A percentile compares a stretch with the other conserved stretches of the same genome.
Evolutionary conservation across 148 eudicot species (phyloP).

Genomic region (Dysphania ambrosioides): DNA sequence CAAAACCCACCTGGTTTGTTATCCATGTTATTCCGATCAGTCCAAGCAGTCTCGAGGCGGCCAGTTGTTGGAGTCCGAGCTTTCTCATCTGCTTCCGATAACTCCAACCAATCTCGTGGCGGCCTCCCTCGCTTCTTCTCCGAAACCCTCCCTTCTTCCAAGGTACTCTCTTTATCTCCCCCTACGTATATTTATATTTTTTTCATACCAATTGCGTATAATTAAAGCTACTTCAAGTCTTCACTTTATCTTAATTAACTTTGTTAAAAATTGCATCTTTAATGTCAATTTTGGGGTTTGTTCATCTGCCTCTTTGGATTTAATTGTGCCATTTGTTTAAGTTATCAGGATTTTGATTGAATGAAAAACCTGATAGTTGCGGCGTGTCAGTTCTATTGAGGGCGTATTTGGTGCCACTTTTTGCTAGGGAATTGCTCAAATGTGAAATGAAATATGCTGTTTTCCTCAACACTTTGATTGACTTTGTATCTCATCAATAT

Average conservation of each 20-base stretch:
- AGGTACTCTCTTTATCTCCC: conserved; percentile 37
- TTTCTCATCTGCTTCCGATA: conserved; percentile 28
- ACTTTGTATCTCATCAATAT: neutral
- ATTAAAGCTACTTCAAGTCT: neutral
- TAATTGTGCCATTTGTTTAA: too few relatives aligned
- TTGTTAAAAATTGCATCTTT: neutral
- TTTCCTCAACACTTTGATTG: neutral
- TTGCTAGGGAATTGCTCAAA: too few relatives aligned
- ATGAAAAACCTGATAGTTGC: too few relatives aligned
- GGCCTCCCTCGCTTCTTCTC: conserved; percentile 95
- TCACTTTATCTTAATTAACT: neutral
- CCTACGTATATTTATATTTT: too few relatives aligned
- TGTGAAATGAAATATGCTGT: neutral
- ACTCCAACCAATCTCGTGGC: conserved; percentile 84
- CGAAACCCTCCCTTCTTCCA: conserved; percentile 58
- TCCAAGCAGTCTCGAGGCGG: conserved; percentile 88
- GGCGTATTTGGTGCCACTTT: too few relatives aligned
- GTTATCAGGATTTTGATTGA: too few relatives aligned
- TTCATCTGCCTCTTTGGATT: neutral
- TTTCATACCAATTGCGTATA: neutral
- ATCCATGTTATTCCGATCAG: conserved; percentile 14
- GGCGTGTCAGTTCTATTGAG: too few relatives aligned
- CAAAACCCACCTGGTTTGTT: neutral
- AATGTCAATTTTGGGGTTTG: neutral
- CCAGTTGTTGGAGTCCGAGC: conserved; percentile 28